These are phyloP conservation scores for Pythium dissimile DNA, from an alignment of 352 stramenopile genomes.

Conservation along the genomic window DNA sequence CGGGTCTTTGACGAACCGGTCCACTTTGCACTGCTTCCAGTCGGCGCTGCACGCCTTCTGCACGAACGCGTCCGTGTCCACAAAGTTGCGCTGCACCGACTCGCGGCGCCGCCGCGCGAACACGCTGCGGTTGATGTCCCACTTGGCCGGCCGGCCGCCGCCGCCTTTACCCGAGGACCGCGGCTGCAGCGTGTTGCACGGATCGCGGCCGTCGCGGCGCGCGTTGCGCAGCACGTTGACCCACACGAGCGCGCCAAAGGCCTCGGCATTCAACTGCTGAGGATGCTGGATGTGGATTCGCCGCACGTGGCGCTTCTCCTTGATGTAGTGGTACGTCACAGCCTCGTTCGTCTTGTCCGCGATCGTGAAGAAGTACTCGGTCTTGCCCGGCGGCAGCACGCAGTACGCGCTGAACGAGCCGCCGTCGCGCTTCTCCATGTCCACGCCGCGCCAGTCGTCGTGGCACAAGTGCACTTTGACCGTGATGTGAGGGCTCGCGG, in stretches of 20 bases:
- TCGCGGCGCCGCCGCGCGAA: slow-evolving; percentile 61
- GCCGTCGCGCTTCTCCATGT: slow-evolving; percentile 60
- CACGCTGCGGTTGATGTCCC: slow-evolving; percentile 83
- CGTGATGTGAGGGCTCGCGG: slow-evolving; percentile 32
- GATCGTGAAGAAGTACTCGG: slow-evolving; percentile 75
- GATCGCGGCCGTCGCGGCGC: slow-evolving; percentile 52
- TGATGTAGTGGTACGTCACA: slow-evolving; percentile 48
- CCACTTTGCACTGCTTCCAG: slow-evolving; percentile 73
- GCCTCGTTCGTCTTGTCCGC: slow-evolving; percentile 19
- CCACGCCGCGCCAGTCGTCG: slow-evolving; percentile 64
- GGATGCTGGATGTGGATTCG: slow-evolving; percentile 19
- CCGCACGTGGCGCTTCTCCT: slow-evolving; percentile 35
- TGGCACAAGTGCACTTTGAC: slow-evolving; percentile 62
- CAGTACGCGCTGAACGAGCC: slow-evolving; percentile 54
- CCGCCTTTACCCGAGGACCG: slow-evolving; percentile 42
- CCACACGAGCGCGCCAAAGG: slow-evolving; percentile 34
- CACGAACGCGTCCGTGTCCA: slow-evolving; percentile 69
- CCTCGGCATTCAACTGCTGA: background rate
- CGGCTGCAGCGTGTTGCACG: slow-evolving; percentile 68
- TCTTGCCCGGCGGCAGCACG: slow-evolving; percentile 66
- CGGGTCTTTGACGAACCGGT: slow-evolving; percentile 71
- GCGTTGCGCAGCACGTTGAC: slow-evolving; percentile 57
- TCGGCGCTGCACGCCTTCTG: slow-evolving; percentile 60
- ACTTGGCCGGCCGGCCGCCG: slow-evolving; percentile 33
- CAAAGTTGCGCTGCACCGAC: slow-evolving; percentile 50